Evolutionary conservation across 2,329 filamentous ascomycete genomes (phyloP).

Genomic region (Neonectria ditissima): DNA sequence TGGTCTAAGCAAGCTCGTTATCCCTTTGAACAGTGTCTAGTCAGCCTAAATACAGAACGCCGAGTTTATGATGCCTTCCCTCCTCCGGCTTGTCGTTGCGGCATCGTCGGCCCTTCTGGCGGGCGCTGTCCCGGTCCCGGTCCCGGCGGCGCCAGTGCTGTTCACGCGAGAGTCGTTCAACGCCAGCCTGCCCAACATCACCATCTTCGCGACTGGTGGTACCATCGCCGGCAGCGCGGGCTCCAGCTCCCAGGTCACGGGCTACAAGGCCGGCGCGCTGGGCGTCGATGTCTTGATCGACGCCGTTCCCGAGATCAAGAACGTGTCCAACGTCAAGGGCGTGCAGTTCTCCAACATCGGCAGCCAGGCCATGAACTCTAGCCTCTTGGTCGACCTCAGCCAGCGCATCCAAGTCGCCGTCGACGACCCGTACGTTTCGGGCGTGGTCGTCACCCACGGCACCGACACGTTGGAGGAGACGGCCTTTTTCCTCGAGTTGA

Average conservation of each 20-base stretch:
- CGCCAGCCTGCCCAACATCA: conserved; percentile 61
- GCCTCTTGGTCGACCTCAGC: conserved; percentile 60
- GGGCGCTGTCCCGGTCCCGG: background rate
- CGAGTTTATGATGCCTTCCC: background rate
- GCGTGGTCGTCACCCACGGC: conserved; percentile 72
- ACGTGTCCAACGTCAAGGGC: conserved; percentile 65
- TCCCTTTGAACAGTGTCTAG: background rate
- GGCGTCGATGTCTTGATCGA: conserved; percentile 62
- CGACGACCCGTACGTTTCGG: conserved; percentile 53
- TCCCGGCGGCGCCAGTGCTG: background rate
- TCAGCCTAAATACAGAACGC: background rate
- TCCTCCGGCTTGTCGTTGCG: background rate
- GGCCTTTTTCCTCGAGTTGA: conserved; percentile 70
- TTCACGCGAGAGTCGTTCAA: conserved; percentile 26
- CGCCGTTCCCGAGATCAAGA: conserved; percentile 64
- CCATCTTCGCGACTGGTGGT: conserved; percentile 67
- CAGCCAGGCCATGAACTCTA: conserved; percentile 59
- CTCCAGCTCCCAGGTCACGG: conserved; percentile 57
- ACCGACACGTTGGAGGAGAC: conserved; percentile 74
- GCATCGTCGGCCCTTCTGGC: background rate
- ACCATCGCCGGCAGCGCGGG: conserved; percentile 66
- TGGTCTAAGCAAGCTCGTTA: background rate
- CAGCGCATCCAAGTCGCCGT: conserved; percentile 61
- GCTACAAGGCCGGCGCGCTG: conserved; percentile 55
- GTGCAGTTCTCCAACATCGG: conserved; percentile 63